A percentile compares a stretch with the other conserved stretches of the same genome.
phyloP scores from a whole-genome alignment of 257 asterid species.

The Vinca minor region DNA sequence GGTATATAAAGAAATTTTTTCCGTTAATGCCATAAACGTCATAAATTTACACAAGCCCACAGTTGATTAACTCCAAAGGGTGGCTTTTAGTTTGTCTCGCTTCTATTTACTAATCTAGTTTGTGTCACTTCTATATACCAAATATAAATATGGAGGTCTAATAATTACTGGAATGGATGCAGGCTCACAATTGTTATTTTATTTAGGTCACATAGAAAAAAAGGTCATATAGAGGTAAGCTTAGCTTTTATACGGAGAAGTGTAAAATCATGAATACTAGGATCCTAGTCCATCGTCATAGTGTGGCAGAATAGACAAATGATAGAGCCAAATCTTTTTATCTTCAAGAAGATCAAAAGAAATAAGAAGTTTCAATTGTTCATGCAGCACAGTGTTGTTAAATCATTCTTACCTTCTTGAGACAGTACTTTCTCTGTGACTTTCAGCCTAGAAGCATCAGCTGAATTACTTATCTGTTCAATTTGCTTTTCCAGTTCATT shows the following conservation, averaged over 20 bases:
- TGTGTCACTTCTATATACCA: neutral
- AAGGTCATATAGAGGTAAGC: neutral
- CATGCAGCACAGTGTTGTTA: slow-evolving; percentile 7
- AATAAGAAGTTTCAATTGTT: neutral
- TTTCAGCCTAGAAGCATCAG: slow-evolving; percentile 12
- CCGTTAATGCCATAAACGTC: neutral
- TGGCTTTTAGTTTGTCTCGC: no score
- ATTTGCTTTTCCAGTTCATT: slow-evolving; percentile 41
- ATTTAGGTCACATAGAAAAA: neutral
- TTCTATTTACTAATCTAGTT: no score
- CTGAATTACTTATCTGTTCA: slow-evolving; percentile 33
- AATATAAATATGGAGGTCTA: neutral
- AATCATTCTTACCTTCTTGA: slow-evolving; percentile 30
- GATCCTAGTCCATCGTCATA: neutral
- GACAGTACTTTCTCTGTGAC: slow-evolving; percentile 11
- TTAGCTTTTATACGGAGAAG: neutral
- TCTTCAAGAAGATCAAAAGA: neutral
- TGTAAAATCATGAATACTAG: neutral
- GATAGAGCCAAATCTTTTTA: neutral
- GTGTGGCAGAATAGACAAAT: neutral
- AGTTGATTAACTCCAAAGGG: slow-evolving; percentile 1
- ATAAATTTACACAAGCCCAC: neutral
- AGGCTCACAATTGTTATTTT: neutral
- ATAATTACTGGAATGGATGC: neutral
- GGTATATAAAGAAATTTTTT: no score